Evolutionary conservation across 2,329 filamentous ascomycete species (phyloP), one percentile per base, ranked within the genome.

Genomic region (Talaromyces sp.): DNA sequence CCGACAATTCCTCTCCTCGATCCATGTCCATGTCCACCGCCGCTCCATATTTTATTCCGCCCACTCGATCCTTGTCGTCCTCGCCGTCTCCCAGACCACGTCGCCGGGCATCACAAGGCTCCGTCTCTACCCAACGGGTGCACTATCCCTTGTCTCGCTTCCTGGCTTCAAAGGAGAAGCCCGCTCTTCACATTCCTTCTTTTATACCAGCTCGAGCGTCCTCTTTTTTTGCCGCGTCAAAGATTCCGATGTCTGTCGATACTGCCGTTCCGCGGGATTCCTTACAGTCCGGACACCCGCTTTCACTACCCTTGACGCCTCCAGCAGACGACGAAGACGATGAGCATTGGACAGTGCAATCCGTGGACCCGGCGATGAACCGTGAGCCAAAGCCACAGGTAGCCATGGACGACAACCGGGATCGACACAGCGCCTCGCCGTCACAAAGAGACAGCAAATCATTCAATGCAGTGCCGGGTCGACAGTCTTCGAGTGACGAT

Each of bases 301-400:
- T 69, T 19, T 66, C 67, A 17, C 62, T 75, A 17, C 73, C 74
- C 10, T 70, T 71, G n/a, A 77, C 75, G 1, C 75, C 75, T 1
- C 75, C 75, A 5, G 61, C 59, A 39, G 48, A 52, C 25, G 74
- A 75, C 58, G 73, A 75, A 60, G 70, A 74, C 53, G 54, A 59
- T 62, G 69, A 69, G 37, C 65, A 69, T 45, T 77, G 74, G 74
- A 69, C 72, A 57, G 66, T 70, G 22, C 59, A 63, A 37, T 65
- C 66, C 36, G 65, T 70, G 40, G 43, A 67, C 13, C 66, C 66
- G 39, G 53, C 65, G 39, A 69, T 65, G 35, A 68, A 64, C 39
- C 66, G 52, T 39, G 64, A 65, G 7, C 65, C 69, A 15, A 65
- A 66, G 22, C 63, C 68, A 13, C 63, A 64, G 51, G 60, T 62